Percentiles rank a stretch among this genome's conserved stretches.
These are phyloP conservation scores for Puya raimondii DNA, from an alignment of 176 grass and related monocot species.

Conservation along the genomic window DNA sequence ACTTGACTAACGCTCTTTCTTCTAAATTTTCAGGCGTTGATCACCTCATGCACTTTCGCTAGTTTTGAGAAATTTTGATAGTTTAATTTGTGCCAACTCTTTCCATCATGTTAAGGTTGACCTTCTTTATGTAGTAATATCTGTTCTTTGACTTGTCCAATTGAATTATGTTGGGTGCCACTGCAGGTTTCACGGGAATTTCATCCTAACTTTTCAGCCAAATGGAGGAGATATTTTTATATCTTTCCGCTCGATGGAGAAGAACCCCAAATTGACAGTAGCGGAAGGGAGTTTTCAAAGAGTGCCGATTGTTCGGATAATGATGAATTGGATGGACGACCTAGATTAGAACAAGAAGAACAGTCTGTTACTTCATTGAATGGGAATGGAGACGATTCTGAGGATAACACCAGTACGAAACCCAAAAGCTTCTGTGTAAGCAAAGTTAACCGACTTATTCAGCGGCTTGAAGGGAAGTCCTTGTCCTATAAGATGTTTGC, in stretches of 20 bases:
- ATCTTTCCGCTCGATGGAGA: slow-evolving; percentile 71
- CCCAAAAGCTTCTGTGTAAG: slow-evolving; percentile 53
- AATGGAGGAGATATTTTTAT: slow-evolving; percentile 88
- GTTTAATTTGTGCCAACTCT: too few relatives aligned
- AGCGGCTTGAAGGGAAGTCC: slow-evolving; percentile 57
- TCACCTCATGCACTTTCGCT: too few relatives aligned
- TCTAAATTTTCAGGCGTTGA: neutral
- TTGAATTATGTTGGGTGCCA: neutral
- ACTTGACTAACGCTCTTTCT: neutral
- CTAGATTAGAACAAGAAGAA: slow-evolving; percentile 11
- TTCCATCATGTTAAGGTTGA: too few relatives aligned
- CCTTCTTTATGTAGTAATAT: neutral
- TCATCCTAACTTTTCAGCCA: slow-evolving; percentile 94
- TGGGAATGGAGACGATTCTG: slow-evolving; percentile 12
- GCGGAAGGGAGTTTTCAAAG: slow-evolving; percentile 4
- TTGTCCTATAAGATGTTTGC: slow-evolving; percentile 92
- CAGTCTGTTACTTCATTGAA: slow-evolving; percentile 15
- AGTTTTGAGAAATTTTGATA: neutral
- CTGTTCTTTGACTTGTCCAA: neutral
- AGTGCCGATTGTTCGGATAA: neutral
- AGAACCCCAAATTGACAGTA: slow-evolving; percentile 1
- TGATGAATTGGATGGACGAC: slow-evolving; percentile 1
- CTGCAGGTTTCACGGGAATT: slow-evolving; percentile 77
- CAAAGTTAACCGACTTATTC: slow-evolving; percentile 72
- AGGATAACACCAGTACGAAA: slow-evolving; percentile 8